Conservation (phyloP, 345 rosid species). For the Salix suchowensis region DNA sequence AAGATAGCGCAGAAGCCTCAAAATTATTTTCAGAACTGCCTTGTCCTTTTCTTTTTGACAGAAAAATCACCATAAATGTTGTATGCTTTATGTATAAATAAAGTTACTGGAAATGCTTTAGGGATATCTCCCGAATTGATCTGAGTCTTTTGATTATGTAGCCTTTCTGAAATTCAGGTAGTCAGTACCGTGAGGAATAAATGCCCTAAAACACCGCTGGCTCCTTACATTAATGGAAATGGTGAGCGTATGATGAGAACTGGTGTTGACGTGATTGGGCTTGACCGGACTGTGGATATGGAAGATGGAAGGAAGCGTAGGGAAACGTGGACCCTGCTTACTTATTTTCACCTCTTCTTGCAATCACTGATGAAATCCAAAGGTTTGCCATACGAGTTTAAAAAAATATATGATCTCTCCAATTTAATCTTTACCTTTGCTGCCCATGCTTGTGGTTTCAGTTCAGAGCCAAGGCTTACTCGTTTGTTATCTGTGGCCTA, state of each 20-base stretch:
- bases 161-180: slow-evolving; percentile 42
- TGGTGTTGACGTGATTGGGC: slow-evolving; percentile 90
- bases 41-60: not conserved
- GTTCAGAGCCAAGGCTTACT: not conserved
- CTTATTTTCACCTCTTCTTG: slow-evolving; percentile 71
- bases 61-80: not conserved
- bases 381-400: slow-evolving; percentile 32
- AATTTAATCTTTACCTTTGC: not conserved
- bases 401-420: not conserved
- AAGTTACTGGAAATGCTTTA: not conserved
- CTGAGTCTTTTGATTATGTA: not conserved
- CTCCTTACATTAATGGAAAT: slow-evolving; percentile 86
- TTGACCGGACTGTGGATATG: slow-evolving; percentile 97
- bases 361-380: slow-evolving; percentile 73
- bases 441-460: not conserved
- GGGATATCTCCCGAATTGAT: not conserved
- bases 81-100: not conserved
- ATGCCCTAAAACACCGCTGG: slow-evolving; percentile 83
- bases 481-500: not conserved
- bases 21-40: not conserved
- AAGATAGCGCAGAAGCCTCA: not conserved
- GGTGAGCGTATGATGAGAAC: slow-evolving; percentile 88
- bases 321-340: slow-evolving; percentile 85
- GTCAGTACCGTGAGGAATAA: slow-evolving; percentile 50
- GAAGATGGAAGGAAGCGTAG: slow-evolving; percentile 79